A percentile compares a stretch with the other conserved stretches of the same genome.
phyloP scores from a whole-genome alignment of 164 flowering plant species.

The Cinnamomum chago region DNA sequence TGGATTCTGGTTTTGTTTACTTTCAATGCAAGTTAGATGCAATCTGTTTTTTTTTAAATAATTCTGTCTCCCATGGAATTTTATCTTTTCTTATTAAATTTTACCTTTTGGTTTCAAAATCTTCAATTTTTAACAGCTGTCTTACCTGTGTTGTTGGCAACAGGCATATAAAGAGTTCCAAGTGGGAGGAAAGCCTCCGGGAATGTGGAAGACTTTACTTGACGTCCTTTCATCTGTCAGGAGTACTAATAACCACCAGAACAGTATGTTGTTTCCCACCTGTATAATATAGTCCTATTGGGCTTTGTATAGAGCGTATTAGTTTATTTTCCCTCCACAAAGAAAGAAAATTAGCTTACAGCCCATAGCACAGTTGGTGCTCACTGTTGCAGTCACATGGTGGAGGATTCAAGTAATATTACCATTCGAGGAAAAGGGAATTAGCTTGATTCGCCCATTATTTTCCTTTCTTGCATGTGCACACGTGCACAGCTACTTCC shows the following conservation, averaged over 20 bases:
- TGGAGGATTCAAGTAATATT: too few relatives aligned
- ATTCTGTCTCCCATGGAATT: too few relatives aligned
- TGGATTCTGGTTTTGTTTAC: too few relatives aligned
- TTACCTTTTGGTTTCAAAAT: not conserved
- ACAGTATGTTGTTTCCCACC: conserved; percentile 39
- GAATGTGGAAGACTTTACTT: conserved; percentile 68
- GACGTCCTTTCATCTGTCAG: conserved; percentile 54
- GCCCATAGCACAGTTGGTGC: too few relatives aligned
- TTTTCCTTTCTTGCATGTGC: not conserved
- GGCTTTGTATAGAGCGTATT: not conserved
- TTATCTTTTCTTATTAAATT: too few relatives aligned
- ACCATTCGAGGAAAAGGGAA: not conserved
- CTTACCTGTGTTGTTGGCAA: not conserved
- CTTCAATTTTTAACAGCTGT: not conserved
- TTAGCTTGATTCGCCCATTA: not conserved
- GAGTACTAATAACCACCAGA: conserved; percentile 35
- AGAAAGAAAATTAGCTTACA: not conserved
- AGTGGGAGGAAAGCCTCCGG: conserved; percentile 70
- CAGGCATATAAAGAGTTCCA: conserved; percentile 79
- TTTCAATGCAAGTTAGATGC: not conserved
- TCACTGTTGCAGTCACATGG: too few relatives aligned
- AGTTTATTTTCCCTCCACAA: not conserved
- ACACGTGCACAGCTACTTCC: not conserved
- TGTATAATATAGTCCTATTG: not conserved
- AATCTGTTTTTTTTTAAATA: too few relatives aligned